A percentile compares a stretch with the other conserved stretches of the same genome.
Evolutionary conservation across 768 basidiomycete genomes (phyloP).

Genomic region (Rhodocollybia butyracea): DNA sequence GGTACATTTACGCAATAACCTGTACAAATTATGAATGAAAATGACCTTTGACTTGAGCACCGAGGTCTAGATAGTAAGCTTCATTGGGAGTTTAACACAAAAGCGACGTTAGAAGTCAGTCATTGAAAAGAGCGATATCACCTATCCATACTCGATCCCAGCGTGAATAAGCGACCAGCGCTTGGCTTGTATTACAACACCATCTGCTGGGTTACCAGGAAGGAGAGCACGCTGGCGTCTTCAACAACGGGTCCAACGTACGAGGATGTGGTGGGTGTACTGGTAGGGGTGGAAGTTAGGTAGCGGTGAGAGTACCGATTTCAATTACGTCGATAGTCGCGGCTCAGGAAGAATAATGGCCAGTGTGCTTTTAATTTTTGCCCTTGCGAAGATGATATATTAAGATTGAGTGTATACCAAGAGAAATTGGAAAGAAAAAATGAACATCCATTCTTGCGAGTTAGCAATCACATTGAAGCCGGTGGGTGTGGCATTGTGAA

Average conservation of each 20-base stretch:
- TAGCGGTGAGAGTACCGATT: neutral
- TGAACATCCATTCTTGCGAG: too few relatives aligned
- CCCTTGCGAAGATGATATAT: slow-evolving; percentile 61
- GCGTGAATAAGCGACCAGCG: neutral
- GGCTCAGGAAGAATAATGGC: too few relatives aligned
- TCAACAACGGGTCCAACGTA: too few relatives aligned
- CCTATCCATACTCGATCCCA: neutral
- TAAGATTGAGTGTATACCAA: slow-evolving; percentile 58
- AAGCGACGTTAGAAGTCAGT: too few relatives aligned
- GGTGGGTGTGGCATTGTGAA: slow-evolving; percentile 41
- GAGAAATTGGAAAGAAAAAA: too few relatives aligned
- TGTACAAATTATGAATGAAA: too few relatives aligned
- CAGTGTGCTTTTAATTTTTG: too few relatives aligned
- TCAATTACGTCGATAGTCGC: neutral
- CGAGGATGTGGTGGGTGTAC: neutral
- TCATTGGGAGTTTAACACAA: too few relatives aligned
- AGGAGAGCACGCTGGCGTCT: neutral
- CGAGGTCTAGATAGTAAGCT: too few relatives aligned
- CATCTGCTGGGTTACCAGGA: neutral
- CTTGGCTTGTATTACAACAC: neutral
- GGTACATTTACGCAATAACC: too few relatives aligned
- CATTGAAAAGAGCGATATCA: too few relatives aligned
- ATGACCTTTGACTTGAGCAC: too few relatives aligned
- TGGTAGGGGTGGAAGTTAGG: slow-evolving; percentile 11
- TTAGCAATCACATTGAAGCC: slow-evolving; percentile 38